Conservation (phyloP, 2,329 filamentous ascomycete genomes). For the Pyricularia sp. region DNA sequence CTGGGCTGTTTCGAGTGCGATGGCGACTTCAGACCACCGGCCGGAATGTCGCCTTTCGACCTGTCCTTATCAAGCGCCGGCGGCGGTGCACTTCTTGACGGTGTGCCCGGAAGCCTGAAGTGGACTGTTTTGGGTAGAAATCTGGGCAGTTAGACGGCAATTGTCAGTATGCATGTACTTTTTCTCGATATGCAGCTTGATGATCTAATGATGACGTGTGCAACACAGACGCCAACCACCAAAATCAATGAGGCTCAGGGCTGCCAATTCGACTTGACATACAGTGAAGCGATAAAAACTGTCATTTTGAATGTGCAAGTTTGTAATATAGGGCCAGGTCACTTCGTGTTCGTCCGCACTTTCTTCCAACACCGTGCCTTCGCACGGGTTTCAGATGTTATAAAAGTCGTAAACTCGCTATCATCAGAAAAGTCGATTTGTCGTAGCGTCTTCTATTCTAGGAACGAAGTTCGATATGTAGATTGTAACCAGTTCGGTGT, state of each 20-base stretch:
- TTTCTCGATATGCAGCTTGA: background rate
- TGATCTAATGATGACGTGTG: background rate
- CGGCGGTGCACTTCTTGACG: slow-evolving; percentile 21
- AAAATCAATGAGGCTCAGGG: background rate
- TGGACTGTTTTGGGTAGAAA: slow-evolving; percentile 90
- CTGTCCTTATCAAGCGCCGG: slow-evolving; percentile 11
- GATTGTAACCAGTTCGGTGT: background rate
- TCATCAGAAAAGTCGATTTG: background rate
- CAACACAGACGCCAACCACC: background rate
- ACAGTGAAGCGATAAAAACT: slow-evolving; percentile 38
- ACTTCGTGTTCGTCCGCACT: background rate
- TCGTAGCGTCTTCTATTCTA: background rate
- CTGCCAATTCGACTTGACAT: slow-evolving; percentile 12
- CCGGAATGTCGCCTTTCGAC: slow-evolving; percentile 13
- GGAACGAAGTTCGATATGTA: background rate
- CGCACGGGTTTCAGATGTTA: background rate
- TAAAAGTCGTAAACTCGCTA: background rate
- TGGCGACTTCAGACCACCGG: slow-evolving; percentile 5
- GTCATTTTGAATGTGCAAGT: slow-evolving; percentile 30
- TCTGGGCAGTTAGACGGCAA: slow-evolving; percentile 32
- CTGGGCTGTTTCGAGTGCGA: slow-evolving; percentile 34
- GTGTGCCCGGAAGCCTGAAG: slow-evolving; percentile 60
- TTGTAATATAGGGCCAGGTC: background rate
- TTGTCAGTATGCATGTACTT: background rate
- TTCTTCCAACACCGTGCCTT: background rate